Conservation (phyloP, 1,139 yeast species). For the Insectozyma bohioensis region DNA sequence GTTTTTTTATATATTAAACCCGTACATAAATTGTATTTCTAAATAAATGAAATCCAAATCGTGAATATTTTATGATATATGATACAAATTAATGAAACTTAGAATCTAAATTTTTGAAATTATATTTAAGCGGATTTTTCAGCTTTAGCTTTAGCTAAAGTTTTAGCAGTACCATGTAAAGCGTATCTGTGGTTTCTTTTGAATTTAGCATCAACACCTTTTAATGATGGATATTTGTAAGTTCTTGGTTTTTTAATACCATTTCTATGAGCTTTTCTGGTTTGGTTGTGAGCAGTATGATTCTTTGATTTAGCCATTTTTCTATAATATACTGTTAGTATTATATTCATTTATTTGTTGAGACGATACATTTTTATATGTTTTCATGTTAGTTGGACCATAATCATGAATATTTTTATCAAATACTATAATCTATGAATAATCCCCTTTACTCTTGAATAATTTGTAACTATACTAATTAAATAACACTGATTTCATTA, state of each 20-base stretch:
- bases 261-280: conserved; percentile 99
- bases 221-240: conserved; percentile 95
- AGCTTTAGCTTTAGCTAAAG: conserved; percentile 78
- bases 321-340: conserved; percentile 33
- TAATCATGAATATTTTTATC: no score
- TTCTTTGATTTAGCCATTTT: conserved; percentile 98
- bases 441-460: no score
- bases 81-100: conserved; percentile 8
- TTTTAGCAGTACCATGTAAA: conserved; percentile 95
- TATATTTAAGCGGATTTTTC: conserved; percentile 31
- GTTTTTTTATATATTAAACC: conserved; percentile 12
- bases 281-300: conserved; percentile 99
- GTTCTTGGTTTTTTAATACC: conserved; percentile 99
- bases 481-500: no score
- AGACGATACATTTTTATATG: no score
- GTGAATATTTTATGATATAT: conserved; percentile 18
- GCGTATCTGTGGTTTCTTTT: conserved; percentile 99
- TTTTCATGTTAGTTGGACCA: no score
- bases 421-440: no score
- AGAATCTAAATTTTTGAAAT: neutral
- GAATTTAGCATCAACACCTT: conserved; percentile 99
- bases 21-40: conserved; percentile 12
- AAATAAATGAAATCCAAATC: conserved; percentile 16
- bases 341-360: neutral
- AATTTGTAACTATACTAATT: no score